These are phyloP conservation scores for Phyllosticta paracitricarpa DNA, from an alignment of 2,329 filamentous ascomycete species.

Conservation along the genomic window DNA sequence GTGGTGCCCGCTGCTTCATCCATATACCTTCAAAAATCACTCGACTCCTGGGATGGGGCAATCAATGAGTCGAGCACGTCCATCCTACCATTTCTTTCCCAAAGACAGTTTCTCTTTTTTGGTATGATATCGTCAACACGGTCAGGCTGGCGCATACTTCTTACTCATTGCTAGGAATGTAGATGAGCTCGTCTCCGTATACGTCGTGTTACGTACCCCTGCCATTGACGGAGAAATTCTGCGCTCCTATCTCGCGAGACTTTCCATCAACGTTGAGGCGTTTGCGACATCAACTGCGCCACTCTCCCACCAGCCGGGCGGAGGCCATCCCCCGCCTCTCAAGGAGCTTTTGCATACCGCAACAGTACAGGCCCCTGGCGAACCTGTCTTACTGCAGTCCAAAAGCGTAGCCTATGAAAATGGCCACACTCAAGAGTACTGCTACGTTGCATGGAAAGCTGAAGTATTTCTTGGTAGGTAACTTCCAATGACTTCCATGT, in stretches of 20 bases:
- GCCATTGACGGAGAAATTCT: conserved; percentile 48
- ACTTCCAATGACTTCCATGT: neutral
- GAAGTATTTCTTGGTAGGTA: conserved; percentile 27
- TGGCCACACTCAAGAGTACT: conserved; percentile 12
- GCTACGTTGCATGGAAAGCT: conserved; percentile 31
- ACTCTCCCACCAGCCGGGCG: conserved; percentile 20
- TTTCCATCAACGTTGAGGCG: conserved; percentile 58
- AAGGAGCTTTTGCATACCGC: conserved; percentile 51
- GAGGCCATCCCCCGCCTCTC: conserved; percentile 29
- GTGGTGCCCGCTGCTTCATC: conserved; percentile 27
- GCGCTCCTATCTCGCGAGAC: conserved; percentile 48
- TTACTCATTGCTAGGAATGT: conserved; percentile 42
- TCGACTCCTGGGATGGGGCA: conserved; percentile 36
- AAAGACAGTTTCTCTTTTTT: conserved; percentile 59
- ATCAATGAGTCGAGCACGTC: conserved; percentile 34
- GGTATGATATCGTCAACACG: conserved; percentile 42
- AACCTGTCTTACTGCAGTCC: conserved; percentile 21
- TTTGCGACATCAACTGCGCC: conserved; percentile 47
- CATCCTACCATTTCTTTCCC: conserved; percentile 47
- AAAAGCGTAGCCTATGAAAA: conserved; percentile 16
- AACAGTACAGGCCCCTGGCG: conserved; percentile 22
- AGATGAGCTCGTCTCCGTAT: conserved; percentile 66
- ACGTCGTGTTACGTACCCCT: conserved; percentile 58
- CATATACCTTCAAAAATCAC: conserved; percentile 27
- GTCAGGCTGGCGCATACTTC: conserved; percentile 31